Conservation (phyloP, 2,329 filamentous ascomycete species). For the Anthostomella pinea region DNA sequence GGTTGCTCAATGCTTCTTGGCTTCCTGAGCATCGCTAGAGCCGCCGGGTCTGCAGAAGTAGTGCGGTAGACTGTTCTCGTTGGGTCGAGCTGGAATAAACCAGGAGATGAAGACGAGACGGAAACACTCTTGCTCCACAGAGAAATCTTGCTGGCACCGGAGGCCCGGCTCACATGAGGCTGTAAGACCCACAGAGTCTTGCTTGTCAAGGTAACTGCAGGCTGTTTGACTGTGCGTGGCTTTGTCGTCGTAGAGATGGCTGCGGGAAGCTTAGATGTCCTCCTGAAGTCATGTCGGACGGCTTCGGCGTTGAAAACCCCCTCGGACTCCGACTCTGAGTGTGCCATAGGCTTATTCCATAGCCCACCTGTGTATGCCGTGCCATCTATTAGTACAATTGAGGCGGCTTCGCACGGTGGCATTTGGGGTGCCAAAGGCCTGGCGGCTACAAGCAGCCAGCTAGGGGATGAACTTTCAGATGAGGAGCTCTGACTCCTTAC, state of each 20-base stretch:
- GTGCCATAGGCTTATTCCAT: slow-evolving; percentile 17
- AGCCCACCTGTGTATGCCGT: slow-evolving; percentile 4
- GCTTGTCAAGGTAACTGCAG: slow-evolving; percentile 13
- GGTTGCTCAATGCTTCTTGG: slow-evolving; percentile 27
- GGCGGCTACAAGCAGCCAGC: too few species aligned
- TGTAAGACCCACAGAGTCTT: slow-evolving; percentile 19
- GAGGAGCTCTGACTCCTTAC: too few species aligned
- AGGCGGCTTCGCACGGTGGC: too few species aligned
- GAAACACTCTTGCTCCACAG: slow-evolving; percentile 17
- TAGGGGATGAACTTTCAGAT: too few species aligned
- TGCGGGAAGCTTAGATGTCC: slow-evolving; percentile 31
- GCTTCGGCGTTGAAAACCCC: slow-evolving; percentile 26
- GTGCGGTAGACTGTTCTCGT: slow-evolving; percentile 31
- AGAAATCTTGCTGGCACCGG: slow-evolving; percentile 2
- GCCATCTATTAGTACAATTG: too few species aligned
- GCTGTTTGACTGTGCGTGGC: slow-evolving; percentile 12
- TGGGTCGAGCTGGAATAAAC: slow-evolving; percentile 33
- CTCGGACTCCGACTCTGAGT: slow-evolving; percentile 4
- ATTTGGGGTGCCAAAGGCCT: too few species aligned
- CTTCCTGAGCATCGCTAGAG: slow-evolving; percentile 34
- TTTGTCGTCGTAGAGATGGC: slow-evolving; percentile 31
- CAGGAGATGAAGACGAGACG: slow-evolving; percentile 3
- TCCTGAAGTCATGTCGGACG: slow-evolving; percentile 25
- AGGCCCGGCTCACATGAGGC: neutral
- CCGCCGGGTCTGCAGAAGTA: slow-evolving; percentile 32